A percentile compares a stretch with the other conserved stretches of the same genome.
Conservation (phyloP, 257 asterid species). For the Nicotiana paniculata region DNA sequence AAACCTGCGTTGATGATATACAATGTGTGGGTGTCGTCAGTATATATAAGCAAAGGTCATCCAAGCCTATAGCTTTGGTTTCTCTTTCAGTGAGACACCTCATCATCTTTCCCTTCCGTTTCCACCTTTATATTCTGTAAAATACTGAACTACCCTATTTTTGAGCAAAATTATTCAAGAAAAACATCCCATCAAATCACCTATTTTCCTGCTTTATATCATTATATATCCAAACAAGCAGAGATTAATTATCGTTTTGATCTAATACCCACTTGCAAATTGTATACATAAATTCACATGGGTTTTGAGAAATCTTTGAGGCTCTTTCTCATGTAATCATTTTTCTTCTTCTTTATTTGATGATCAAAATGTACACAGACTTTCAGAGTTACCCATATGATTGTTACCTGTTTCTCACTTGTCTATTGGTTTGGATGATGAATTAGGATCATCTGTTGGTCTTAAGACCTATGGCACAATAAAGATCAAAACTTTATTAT, state of each 20-base stretch:
- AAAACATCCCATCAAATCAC: slow-evolving; percentile 28
- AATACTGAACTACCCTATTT: slow-evolving; percentile 33
- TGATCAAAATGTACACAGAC: slow-evolving; percentile 43
- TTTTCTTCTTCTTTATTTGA: slow-evolving; percentile 17
- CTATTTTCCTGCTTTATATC: slow-evolving; percentile 21
- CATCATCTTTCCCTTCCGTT: slow-evolving; percentile 24
- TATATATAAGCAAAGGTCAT: background rate
- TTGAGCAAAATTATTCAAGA: slow-evolving; percentile 17
- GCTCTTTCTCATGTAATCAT: slow-evolving; percentile 43
- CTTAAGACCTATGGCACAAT: slow-evolving; percentile 14
- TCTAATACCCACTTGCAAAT: slow-evolving; percentile 29
- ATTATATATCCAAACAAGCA: slow-evolving; percentile 9
- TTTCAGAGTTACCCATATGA: slow-evolving; percentile 16
- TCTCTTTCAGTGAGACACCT: slow-evolving; percentile 37
- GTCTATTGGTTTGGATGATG: slow-evolving; percentile 26
- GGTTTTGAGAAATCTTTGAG: slow-evolving; percentile 54
- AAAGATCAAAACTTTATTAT: slow-evolving; percentile 36
- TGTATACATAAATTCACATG: slow-evolving; percentile 15
- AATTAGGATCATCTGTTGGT: slow-evolving; percentile 38
- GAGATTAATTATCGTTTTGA: slow-evolving; percentile 19
- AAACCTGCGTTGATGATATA: slow-evolving; percentile 1
- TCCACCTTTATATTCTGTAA: slow-evolving; percentile 15
- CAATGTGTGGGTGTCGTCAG: slow-evolving; percentile 5
- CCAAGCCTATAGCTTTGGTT: slow-evolving; percentile 3
- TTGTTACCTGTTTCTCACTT: background rate